Evolutionary conservation across 2,329 filamentous ascomycete species (phyloP).

Genomic region (Paecilomyces dactylethromorphus): DNA sequence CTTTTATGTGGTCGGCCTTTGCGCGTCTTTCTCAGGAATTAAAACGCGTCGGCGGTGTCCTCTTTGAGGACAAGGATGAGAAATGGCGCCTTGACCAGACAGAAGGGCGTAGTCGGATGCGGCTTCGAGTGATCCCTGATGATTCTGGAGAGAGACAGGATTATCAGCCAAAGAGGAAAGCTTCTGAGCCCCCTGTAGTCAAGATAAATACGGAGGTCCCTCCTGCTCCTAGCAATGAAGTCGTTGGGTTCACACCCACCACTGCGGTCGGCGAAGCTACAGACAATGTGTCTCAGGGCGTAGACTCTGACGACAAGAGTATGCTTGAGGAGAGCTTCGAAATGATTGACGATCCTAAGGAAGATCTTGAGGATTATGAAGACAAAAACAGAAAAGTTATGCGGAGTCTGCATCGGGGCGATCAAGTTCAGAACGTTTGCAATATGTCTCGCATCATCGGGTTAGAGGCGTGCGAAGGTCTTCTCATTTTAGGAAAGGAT

Average conservation of each 20-base stretch:
- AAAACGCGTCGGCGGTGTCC: slow-evolving; percentile 71
- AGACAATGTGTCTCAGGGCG: slow-evolving; percentile 23
- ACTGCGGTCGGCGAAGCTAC: slow-evolving; percentile 22
- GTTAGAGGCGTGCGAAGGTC: slow-evolving; percentile 85
- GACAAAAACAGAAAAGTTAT: slow-evolving; percentile 98
- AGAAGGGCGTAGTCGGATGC: slow-evolving; percentile 92
- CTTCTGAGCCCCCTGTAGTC: slow-evolving; percentile 45
- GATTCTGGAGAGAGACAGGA: slow-evolving; percentile 60
- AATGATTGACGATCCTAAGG: slow-evolving; percentile 86
- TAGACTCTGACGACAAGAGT: slow-evolving; percentile 29
- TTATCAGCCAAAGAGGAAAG: slow-evolving; percentile 78
- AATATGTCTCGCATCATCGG: slow-evolving; percentile 94
- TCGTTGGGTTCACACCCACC: slow-evolving; percentile 30
- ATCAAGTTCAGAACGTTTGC: slow-evolving; percentile 87
- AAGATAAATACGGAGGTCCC: slow-evolving; percentile 42
- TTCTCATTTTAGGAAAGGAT: slow-evolving; percentile 87
- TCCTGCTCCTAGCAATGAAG: slow-evolving; percentile 35
- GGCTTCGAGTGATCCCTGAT: slow-evolving; percentile 78
- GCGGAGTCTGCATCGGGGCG: slow-evolving; percentile 82
- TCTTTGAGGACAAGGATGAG: slow-evolving; percentile 56
- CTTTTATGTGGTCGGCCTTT: slow-evolving; percentile 69
- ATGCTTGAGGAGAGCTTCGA: slow-evolving; percentile 86
- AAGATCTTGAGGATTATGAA: slow-evolving; percentile 78
- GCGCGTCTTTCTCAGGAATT: slow-evolving; percentile 73
- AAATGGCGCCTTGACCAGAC: slow-evolving; percentile 96